Percentiles rank a stretch among this genome's conserved stretches.
Conservation (phyloP, 768 basidiomycete genomes). For the Bullera alba region DNA sequence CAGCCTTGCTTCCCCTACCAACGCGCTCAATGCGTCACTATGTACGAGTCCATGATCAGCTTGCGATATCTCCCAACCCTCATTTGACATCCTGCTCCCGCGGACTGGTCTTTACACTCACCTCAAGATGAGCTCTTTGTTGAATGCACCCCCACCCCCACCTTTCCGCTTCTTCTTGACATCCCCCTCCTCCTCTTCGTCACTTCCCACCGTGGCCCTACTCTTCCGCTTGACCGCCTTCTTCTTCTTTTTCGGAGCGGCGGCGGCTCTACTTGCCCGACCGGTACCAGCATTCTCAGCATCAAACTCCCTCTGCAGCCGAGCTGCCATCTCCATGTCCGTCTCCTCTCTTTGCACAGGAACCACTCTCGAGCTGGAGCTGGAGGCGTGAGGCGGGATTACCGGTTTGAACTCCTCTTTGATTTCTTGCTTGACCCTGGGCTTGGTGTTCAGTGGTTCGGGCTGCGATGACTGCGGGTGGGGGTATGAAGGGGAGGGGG, state of each 20-base stretch:
- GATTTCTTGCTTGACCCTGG: conserved; percentile 15
- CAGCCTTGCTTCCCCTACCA: conserved; percentile 62
- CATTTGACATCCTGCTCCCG: neutral
- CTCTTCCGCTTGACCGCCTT: conserved; percentile 41
- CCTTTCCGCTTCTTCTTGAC: conserved; percentile 52
- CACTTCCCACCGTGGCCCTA: conserved; percentile 37
- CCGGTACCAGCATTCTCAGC: conserved; percentile 17
- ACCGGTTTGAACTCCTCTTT: conserved; percentile 3
- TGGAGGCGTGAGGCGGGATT: conserved; percentile 2
- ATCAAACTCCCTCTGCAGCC: conserved; percentile 65
- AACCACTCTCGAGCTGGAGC: neutral
- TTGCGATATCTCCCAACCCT: neutral
- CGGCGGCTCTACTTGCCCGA: conserved; percentile 48
- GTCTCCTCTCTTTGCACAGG: conserved; percentile 50
- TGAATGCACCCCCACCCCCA: conserved; percentile 39
- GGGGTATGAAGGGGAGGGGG: conserved; percentile 2
- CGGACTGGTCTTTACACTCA: conserved; percentile 36
- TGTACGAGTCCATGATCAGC: neutral
- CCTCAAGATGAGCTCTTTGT: conserved; percentile 52
- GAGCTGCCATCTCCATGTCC: conserved; percentile 65
- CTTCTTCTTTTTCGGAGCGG: conserved; percentile 14
- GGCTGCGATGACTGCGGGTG: conserved; percentile 22
- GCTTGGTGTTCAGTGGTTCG: conserved; percentile 7
- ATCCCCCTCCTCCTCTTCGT: conserved; percentile 14
- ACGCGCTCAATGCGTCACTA: conserved; percentile 66